A percentile compares a stretch with the other conserved stretches of the same genome.
phyloP scores from a whole-genome alignment of 2,329 filamentous ascomycete genomes.

The Didymella arachidicola region DNA sequence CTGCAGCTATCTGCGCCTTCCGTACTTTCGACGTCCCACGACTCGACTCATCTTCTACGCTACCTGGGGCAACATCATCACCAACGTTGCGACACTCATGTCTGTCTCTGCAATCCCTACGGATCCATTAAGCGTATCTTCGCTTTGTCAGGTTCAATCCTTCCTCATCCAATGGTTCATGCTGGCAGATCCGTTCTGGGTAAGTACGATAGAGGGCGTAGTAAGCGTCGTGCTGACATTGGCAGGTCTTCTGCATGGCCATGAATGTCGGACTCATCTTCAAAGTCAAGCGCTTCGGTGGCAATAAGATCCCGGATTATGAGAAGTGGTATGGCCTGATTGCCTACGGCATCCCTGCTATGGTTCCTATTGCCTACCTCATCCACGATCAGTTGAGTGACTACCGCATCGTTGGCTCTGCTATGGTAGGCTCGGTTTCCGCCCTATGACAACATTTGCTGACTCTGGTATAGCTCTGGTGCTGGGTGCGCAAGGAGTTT shows the following conservation, averaged over 20 bases:
- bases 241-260: slow-evolving; percentile 75
- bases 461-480: slow-evolving; percentile 69
- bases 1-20: slow-evolving; percentile 71
- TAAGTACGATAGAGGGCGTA: slow-evolving; percentile 67
- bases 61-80: slow-evolving; percentile 80
- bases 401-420: slow-evolving; percentile 75
- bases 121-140: slow-evolving; percentile 49
- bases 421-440: slow-evolving; percentile 57
- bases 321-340: slow-evolving; percentile 73
- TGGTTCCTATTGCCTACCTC: slow-evolving; percentile 72
- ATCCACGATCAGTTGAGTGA: slow-evolving; percentile 64
- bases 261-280: slow-evolving; percentile 85
- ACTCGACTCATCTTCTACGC: slow-evolving; percentile 86
- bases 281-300: slow-evolving; percentile 73
- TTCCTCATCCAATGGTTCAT: slow-evolving; percentile 81
- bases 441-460: background rate
- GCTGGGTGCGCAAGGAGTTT: slow-evolving; percentile 74
- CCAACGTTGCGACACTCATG: slow-evolving; percentile 79
- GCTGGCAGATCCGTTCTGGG: slow-evolving; percentile 28
- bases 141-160: slow-evolving; percentile 77
- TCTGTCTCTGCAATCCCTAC: slow-evolving; percentile 65
- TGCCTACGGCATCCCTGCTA: slow-evolving; percentile 77
- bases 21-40: slow-evolving; percentile 82
- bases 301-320: slow-evolving; percentile 67
- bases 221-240: slow-evolving; percentile 62